Percentiles rank a stretch among this genome's conserved stretches.
phyloP scores from a whole-genome alignment of 2,329 filamentous ascomycete species.

The Aspergillus sergii region DNA sequence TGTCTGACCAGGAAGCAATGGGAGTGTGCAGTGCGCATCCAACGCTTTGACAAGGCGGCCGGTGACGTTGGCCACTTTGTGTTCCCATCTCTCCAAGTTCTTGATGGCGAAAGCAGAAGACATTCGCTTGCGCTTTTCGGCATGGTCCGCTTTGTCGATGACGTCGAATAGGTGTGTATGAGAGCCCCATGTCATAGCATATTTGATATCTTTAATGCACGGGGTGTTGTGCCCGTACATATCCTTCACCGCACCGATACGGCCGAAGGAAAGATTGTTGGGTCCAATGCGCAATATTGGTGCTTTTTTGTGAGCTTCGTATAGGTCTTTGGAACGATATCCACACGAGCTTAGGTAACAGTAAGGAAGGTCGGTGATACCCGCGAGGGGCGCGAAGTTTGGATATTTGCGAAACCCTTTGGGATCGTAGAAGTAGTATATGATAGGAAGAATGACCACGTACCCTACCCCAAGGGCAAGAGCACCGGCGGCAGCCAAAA shows the following conservation, averaged over 20 bases:
- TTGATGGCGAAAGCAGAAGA: conserved; percentile 54
- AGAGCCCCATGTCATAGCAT: conserved; percentile 46
- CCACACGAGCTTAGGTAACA: conserved; percentile 44
- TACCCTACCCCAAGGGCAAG: not conserved
- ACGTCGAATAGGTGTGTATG: conserved; percentile 56
- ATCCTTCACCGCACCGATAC: conserved; percentile 45
- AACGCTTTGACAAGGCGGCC: conserved; percentile 45
- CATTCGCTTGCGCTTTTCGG: conserved; percentile 51
- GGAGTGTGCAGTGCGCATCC: conserved; percentile 47
- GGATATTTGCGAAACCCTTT: conserved; percentile 52
- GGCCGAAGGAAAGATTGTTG: conserved; percentile 44
- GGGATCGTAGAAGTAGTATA: conserved; percentile 49
- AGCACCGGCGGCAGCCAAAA: not conserved
- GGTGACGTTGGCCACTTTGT: conserved; percentile 53
- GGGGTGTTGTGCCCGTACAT: conserved; percentile 53
- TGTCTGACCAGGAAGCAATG: conserved; percentile 24
- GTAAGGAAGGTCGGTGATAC: conserved; percentile 49
- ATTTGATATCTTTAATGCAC: conserved; percentile 52
- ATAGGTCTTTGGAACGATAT: conserved; percentile 44
- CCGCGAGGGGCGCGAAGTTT: conserved; percentile 43
- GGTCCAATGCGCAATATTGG: conserved; percentile 48
- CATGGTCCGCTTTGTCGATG: conserved; percentile 52
- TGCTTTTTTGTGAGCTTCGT: conserved; percentile 47
- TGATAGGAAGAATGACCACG: conserved; percentile 30
- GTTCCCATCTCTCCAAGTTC: conserved; percentile 54